Evolutionary conservation across 768 basidiomycete genomes (phyloP), one percentile per base, ranked within the genome.

Genomic region (Tulasnella sp.): DNA sequence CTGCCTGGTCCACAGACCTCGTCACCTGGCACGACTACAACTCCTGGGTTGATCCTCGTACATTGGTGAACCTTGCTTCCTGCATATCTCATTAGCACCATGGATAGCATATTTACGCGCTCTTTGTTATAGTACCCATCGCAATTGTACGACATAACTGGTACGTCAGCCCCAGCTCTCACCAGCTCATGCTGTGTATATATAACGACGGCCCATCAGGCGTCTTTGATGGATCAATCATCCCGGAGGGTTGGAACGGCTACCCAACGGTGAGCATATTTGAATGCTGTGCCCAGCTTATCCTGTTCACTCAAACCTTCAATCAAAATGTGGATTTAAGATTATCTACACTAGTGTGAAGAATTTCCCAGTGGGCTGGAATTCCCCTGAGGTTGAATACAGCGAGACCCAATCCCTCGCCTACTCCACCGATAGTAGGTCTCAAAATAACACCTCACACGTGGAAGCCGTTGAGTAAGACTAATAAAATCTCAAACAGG

Each of bases 131-230:
- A 65, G 64, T 62, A 55, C 48, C 64, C 64, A n/a, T 58, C 54
- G n/a, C 27, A 60, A 24, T 42, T 64, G n/a, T 65, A 65, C 61
- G 64, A 65, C 43, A 65, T 65, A 38, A 64, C 64, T 3, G 64
- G 34, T 38, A 7, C 34, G 34, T 38, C 5, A 5, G 5, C 34
- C 34, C 15, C 15, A 15, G 7, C 15, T 38, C 7, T 5, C 34
- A 5, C 34, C 34, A 38, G 5, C 34, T 15, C 7, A 38, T 38
- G 15, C 7, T n/a, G n/a, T n/a, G 7, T 38, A 38, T 5, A 38
- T 15, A 38, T 38, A 38, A 38, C 15, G 5, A 5, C 34, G 15
- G 15, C 15, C n/a, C 34, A 38, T 38, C 15, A 38, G 34, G 64
- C 19, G 64, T 66, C 3, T 65, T 65, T 34, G 65, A 66, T 27